Evolutionary conservation across 495 filamentous ascomycete species (phyloP), one percentile per base, ranked within the genome.

Genomic region (Talaromyces thailandensis): DNA sequence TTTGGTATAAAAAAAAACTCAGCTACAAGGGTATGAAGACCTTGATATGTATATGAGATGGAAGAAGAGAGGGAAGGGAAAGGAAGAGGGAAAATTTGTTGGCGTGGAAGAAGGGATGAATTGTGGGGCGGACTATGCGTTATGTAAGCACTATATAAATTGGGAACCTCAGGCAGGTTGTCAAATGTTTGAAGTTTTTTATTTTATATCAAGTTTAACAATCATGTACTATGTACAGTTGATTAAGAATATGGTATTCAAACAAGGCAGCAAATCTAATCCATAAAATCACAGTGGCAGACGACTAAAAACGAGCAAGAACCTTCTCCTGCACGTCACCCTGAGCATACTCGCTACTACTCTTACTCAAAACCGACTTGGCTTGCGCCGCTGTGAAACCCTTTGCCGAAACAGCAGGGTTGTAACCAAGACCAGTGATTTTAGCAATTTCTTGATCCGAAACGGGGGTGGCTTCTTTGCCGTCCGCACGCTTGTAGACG

Each of bases 401-500:
- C 74, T 86, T 89, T 31, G 92, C 93, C 75, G 89, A 89, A 4
- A 93, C 86, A 0, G 94, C 94, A 2, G 94, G 93, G 75, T 98
- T 98, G 70, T 98, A 97, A 3, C 91, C 92, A 4, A 93, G 79
- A 55, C 83, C 84, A 16, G 78, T 89, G 58, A 73, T 70, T 76
- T 81, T 83, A 6, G 76, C 86, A 0, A 96, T 82, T 12, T 76
- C 78, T 25, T 77, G 80, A 32, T 77, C 80, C 1, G 80, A 75
- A 4, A 96, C 73, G 26, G 76, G 73, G 29, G 69, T 74, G 25
- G 84, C 85, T 60, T 72, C 76, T 72, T 81, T 76, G 6, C 91
- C 89, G 74, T 97, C 94, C 1, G 89, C 88, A n/a, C 93, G 82
- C 74, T 86, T 86, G 71, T 97, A 97, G 3, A 97, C 87, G 5